Conservation (phyloP, 345 rosid genomes). For the Brassica napus region DNA sequence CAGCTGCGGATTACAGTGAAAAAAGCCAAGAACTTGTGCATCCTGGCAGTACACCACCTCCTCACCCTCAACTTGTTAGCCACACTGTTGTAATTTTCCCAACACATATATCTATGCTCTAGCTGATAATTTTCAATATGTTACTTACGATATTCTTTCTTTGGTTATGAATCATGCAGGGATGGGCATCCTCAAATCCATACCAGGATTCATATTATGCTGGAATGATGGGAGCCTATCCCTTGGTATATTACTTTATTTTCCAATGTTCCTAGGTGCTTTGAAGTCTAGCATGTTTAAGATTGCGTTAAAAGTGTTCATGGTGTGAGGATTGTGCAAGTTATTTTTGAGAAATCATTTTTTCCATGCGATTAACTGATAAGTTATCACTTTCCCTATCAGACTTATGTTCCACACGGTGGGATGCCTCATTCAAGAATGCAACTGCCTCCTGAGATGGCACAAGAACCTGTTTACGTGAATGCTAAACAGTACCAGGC, state of each 20-base stretch:
- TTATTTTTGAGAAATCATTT: neutral
- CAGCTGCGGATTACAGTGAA: constrained; percentile 38
- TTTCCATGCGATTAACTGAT: neutral
- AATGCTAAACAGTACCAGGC: constrained; percentile 98
- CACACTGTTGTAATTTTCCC: constrained; percentile 67
- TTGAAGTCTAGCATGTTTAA: constrained; percentile 13
- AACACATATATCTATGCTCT: neutral
- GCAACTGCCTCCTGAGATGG: constrained; percentile 84
- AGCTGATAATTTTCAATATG: constrained; percentile 23
- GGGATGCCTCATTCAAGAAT: constrained; percentile 86
- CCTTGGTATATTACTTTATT: constrained; percentile 59
- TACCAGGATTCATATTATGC: constrained; percentile 83
- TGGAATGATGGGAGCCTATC: constrained; percentile 80
- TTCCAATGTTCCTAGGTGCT: neutral
- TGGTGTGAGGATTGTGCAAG: neutral
- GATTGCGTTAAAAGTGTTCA: neutral
- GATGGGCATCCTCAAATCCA: constrained; percentile 78
- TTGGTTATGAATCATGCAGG: constrained; percentile 56
- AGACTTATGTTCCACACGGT: constrained; percentile 78
- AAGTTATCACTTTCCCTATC: constrained; percentile 28
- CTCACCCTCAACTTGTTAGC: constrained; percentile 70
- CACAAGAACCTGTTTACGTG: constrained; percentile 94
- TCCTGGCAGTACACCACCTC: constrained; percentile 53
- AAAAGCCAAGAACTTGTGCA: constrained; percentile 51
- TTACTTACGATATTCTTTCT: constrained; percentile 20